Conservation (phyloP, 2,329 filamentous ascomycete species). For the Pyrenochaeta sp. region DNA sequence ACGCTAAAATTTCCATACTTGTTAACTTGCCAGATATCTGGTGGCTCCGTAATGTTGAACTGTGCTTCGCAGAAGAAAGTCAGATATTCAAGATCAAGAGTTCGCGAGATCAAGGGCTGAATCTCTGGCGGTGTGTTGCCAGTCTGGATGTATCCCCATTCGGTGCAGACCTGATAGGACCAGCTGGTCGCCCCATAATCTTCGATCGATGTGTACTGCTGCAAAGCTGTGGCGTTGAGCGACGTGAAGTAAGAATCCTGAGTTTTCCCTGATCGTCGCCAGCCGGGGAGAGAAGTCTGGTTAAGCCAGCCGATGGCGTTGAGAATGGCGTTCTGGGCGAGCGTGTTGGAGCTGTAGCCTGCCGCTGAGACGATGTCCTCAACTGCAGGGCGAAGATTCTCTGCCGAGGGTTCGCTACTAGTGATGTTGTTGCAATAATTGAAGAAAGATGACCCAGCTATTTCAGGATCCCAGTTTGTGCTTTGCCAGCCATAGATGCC, state of each 20-base stretch:
- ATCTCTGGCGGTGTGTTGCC: constrained; percentile 72
- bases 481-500: constrained; percentile 63
- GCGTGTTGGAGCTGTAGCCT: constrained; percentile 56
- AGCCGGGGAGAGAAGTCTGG: constrained; percentile 52
- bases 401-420: constrained; percentile 44
- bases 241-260: constrained; percentile 63
- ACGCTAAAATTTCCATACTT: constrained; percentile 78
- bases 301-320: constrained; percentile 67
- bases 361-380: constrained; percentile 57
- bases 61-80: constrained; percentile 69
- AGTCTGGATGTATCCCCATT: constrained; percentile 81
- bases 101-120: constrained; percentile 75
- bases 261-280: constrained; percentile 41
- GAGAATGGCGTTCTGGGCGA: constrained; percentile 60
- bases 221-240: constrained; percentile 53
- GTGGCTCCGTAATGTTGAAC: constrained; percentile 73
- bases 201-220: constrained; percentile 23
- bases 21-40: constrained; percentile 74
- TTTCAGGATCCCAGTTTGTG: constrained; percentile 65
- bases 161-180: constrained; percentile 63
- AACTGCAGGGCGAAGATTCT: constrained; percentile 50
- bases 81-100: constrained; percentile 70
- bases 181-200: constrained; percentile 52
- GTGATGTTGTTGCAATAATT: constrained; percentile 65
- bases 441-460: constrained; percentile 58